Evolutionary conservation across 495 filamentous ascomycete genomes (phyloP).

Genomic region (Hyaloscypha finlandica): DNA sequence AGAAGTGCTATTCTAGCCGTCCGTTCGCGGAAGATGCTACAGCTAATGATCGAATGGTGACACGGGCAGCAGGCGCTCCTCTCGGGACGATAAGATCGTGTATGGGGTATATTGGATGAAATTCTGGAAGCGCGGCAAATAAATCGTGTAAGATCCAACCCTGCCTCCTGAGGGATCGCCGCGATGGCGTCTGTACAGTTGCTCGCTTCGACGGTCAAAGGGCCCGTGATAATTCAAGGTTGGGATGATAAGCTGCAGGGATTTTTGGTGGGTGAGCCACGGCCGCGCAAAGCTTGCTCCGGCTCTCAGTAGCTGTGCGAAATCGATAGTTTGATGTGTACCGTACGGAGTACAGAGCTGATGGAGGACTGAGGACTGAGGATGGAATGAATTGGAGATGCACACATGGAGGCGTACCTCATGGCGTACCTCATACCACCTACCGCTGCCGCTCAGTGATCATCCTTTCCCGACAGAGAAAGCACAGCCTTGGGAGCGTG

Average conservation of each 20-base stretch:
- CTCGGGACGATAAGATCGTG: conserved; percentile 25
- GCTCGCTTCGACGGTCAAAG: conserved; percentile 29
- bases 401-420: neutral
- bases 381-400: neutral
- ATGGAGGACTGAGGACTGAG: neutral
- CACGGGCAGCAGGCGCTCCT: conserved; percentile 11
- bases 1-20: neutral
- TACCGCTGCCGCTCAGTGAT: neutral
- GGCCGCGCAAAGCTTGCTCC: conserved; percentile 18
- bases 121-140: conserved; percentile 28
- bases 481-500: neutral
- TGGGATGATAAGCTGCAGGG: conserved; percentile 31
- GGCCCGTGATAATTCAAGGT: conserved; percentile 30
- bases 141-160: conserved; percentile 10
- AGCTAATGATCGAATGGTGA: conserved; percentile 13
- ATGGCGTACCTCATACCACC: neutral
- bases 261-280: conserved; percentile 9
- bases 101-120: conserved; percentile 30
- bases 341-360: neutral
- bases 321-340: neutral
- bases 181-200: conserved; percentile 30
- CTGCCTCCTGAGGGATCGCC: conserved; percentile 30
- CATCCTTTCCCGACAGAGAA: neutral
- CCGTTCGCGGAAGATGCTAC: conserved; percentile 13
- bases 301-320: conserved; percentile 2